Evolutionary conservation across 441 rosid species (phyloP).

Genomic region (Populus hybrid): DNA sequence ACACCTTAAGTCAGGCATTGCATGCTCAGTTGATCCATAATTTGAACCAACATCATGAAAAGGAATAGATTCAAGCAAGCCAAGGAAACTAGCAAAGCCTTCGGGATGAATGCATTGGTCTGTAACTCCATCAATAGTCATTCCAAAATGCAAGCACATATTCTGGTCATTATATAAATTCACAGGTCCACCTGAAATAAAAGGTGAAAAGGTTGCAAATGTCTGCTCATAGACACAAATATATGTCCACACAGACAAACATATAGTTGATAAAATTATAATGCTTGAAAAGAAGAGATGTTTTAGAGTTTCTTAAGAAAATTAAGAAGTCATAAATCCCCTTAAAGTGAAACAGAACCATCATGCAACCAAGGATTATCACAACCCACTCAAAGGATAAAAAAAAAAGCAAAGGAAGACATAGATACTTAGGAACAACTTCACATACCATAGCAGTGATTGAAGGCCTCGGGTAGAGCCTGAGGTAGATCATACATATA

Average conservation of each 20-base stretch:
- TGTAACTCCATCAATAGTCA: slow-evolving; percentile 48
- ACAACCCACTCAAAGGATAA: neutral
- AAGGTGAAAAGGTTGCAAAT: slow-evolving; percentile 2
- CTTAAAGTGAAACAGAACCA: neutral
- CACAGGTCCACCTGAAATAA: slow-evolving; percentile 46
- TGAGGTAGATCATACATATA: slow-evolving; percentile 45
- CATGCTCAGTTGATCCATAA: slow-evolving; percentile 55
- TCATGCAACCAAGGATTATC: neutral
- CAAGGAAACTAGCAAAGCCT: slow-evolving; percentile 75
- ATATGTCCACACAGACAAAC: neutral
- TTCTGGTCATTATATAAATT: slow-evolving; percentile 44
- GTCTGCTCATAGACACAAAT: neutral
- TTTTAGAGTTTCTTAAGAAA: slow-evolving; percentile 3
- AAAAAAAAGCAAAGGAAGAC: neutral
- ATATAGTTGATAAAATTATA: neutral
- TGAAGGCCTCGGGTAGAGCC: slow-evolving; percentile 67
- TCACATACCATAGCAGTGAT: slow-evolving; percentile 58
- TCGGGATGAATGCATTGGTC: slow-evolving; percentile 75
- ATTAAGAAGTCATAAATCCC: neutral
- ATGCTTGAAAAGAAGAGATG: neutral
- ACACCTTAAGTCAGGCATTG: slow-evolving; percentile 67
- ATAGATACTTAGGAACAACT: neutral
- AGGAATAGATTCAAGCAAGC: slow-evolving; percentile 86
- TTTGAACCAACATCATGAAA: slow-evolving; percentile 63
- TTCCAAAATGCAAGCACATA: slow-evolving; percentile 60